These are phyloP conservation scores for Orobanche coerulescens DNA, from an alignment of 257 asterid species.

Conservation along the genomic window DNA sequence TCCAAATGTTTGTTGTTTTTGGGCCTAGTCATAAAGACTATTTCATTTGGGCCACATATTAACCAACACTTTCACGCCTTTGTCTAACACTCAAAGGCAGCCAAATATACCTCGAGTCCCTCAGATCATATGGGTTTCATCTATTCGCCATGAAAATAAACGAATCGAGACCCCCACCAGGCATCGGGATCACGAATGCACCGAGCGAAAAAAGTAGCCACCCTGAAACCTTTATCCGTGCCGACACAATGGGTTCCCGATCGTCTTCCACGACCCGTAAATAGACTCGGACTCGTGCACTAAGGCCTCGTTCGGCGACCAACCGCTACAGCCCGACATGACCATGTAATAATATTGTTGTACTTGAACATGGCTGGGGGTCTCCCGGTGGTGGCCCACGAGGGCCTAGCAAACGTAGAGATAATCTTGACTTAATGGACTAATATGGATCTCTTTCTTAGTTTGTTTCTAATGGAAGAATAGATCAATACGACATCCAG, in stretches of 20 bases:
- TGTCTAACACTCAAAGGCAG: slow-evolving; percentile 51
- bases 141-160: slow-evolving; percentile 72
- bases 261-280: slow-evolving; percentile 72
- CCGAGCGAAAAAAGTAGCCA: slow-evolving; percentile 62
- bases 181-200: slow-evolving; percentile 58
- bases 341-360: slow-evolving; percentile 48
- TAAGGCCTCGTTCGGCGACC: slow-evolving; percentile 76
- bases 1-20: too few relatives aligned
- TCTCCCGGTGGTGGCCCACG: slow-evolving; percentile 61
- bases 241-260: slow-evolving; percentile 85
- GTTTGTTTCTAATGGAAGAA: slow-evolving; percentile 52
- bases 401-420: slow-evolving; percentile 37
- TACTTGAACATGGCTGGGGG: slow-evolving; percentile 76
- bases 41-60: too few relatives aligned
- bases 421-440: slow-evolving; percentile 36
- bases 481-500: too few relatives aligned
- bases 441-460: slow-evolving; percentile 60
- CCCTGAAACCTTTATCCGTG: slow-evolving; percentile 42
- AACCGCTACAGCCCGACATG: slow-evolving; percentile 85
- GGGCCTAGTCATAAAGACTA: too few relatives aligned
- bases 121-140: slow-evolving; percentile 56
- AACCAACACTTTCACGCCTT: slow-evolving; percentile 22
- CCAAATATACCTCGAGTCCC: slow-evolving; percentile 72
- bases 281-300: slow-evolving; percentile 68
- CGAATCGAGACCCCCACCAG: slow-evolving; percentile 31